Conservation (phyloP, 208 protist species). For the Leishmania amazonensis region DNA sequence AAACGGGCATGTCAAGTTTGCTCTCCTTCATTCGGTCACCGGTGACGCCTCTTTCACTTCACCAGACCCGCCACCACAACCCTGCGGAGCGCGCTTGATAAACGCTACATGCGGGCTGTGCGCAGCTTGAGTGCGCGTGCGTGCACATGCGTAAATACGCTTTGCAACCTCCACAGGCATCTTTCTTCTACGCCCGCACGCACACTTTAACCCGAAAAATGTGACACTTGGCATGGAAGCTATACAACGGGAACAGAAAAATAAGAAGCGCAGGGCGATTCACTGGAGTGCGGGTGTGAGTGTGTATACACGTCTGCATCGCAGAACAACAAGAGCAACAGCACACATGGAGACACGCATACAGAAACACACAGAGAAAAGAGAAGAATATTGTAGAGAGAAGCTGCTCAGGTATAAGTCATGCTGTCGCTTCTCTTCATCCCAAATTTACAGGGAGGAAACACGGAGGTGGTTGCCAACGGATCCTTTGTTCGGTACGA, state of each 20-base stretch:
- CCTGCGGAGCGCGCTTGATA: neutral
- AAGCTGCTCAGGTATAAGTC: neutral
- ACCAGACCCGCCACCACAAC: neutral
- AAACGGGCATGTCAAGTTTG: neutral
- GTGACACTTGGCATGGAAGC: neutral
- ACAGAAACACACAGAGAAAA: constrained; percentile 1
- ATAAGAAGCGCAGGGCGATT: neutral
- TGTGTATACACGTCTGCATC: constrained; percentile 3
- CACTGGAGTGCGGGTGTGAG: constrained; percentile 1
- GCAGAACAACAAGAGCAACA: neutral
- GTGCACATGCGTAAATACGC: neutral
- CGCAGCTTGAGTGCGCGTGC: neutral
- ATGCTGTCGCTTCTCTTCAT: neutral
- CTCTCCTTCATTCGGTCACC: neutral
- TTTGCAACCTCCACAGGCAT: neutral
- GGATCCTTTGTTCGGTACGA: neutral
- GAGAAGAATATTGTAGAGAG: neutral
- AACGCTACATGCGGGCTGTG: neutral
- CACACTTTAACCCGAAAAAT: neutral
- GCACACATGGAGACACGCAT: neutral
- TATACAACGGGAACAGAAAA: neutral
- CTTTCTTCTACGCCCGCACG: neutral
- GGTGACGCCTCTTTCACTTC: neutral
- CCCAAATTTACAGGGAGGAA: neutral
- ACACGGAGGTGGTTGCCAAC: neutral